phyloP scores from a whole-genome alignment of 2,329 filamentous ascomycete species.

The Fusarium hostae region DNA sequence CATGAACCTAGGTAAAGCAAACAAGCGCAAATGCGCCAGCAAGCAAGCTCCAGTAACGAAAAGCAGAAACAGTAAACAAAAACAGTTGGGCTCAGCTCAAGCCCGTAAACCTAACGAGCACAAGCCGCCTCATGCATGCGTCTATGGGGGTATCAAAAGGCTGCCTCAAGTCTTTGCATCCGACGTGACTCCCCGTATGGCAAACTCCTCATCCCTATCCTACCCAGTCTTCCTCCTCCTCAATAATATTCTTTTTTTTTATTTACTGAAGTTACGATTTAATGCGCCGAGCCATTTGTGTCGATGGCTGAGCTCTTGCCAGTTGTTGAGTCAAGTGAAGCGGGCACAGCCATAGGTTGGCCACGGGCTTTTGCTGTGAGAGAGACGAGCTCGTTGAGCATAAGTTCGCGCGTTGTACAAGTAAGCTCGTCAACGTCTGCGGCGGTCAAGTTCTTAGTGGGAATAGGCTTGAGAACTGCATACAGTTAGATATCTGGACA shows the following conservation, averaged over 20 bases:
- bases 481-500: neutral
- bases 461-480: constrained; percentile 81
- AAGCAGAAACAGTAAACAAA: constrained; percentile 32
- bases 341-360: constrained; percentile 48
- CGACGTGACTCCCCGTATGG: constrained; percentile 40
- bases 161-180: constrained; percentile 42
- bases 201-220: constrained; percentile 26
- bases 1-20: neutral
- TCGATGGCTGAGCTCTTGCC: constrained; percentile 49
- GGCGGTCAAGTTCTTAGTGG: constrained; percentile 76
- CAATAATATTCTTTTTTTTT: neutral
- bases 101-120: constrained; percentile 26
- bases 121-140: constrained; percentile 49
- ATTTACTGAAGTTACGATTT: neutral
- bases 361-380: constrained; percentile 65
- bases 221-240: constrained; percentile 1
- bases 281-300: constrained; percentile 58
- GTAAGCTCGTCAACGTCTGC: constrained; percentile 83
- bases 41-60: constrained; percentile 8
- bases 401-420: constrained; percentile 74
- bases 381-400: constrained; percentile 73
- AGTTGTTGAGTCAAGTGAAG: constrained; percentile 38
- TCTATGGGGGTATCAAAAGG: constrained; percentile 50
- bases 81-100: constrained; percentile 30
- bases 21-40: constrained; percentile 1